Evolutionary conservation across 2,329 filamentous ascomycete species (phyloP).

Genomic region (Pseudonectria buxi): DNA sequence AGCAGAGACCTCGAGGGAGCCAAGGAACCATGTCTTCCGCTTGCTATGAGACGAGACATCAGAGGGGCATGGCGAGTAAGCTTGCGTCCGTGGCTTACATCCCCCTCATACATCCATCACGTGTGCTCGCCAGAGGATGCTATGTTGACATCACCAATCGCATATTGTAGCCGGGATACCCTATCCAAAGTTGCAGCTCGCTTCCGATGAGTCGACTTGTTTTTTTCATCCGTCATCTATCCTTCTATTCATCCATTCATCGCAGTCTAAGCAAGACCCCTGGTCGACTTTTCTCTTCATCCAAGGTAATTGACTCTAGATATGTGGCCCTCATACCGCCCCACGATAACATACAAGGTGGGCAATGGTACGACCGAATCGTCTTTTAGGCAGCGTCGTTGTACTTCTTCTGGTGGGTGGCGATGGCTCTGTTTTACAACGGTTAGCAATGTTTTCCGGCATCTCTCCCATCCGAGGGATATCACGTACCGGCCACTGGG

Average conservation of each 20-base stretch:
- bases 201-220: conserved; percentile 2
- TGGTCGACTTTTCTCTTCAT: conserved; percentile 19
- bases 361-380: conserved; percentile 11
- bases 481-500: conserved; percentile 72
- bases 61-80: no score
- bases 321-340: conserved; percentile 11
- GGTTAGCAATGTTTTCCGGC: conserved; percentile 8
- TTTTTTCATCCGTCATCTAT: conserved; percentile 11
- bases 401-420: conserved; percentile 71
- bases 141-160: no score
- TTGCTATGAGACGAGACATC: no score
- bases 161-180: not conserved
- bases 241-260: not conserved
- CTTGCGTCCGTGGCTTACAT: no score
- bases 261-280: conserved; percentile 10
- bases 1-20: no score
- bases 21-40: no score
- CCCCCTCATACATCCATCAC: no score
- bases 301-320: conserved; percentile 48
- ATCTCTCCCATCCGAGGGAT: not conserved
- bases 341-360: conserved; percentile 18
- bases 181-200: conserved; percentile 3
- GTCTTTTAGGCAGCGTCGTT: conserved; percentile 37
- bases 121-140: no score
- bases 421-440: conserved; percentile 55